Percentiles rank a stretch among this genome's conserved stretches.
Conservation (phyloP, 1,284 basidiomycete genomes). For the Boletus smithii region DNA sequence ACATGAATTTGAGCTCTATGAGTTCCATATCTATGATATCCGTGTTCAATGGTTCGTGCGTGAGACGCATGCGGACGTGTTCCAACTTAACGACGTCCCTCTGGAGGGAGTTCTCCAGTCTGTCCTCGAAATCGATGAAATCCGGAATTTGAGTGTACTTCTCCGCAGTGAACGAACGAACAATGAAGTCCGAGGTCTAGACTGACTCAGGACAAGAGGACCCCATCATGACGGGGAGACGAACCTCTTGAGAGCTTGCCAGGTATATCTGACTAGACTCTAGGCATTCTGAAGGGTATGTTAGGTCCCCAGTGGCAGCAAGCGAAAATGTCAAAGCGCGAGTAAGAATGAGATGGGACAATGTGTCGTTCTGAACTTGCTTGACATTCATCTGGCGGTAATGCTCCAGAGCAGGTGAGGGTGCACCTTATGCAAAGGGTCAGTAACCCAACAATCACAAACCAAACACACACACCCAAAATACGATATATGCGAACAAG, state of each 20-base stretch:
- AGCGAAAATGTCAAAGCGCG: conserved; percentile 78
- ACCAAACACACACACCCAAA: conserved; percentile 48
- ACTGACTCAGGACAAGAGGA: conserved; percentile 6
- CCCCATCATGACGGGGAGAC: conserved; percentile 10
- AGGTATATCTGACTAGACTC: conserved; percentile 77
- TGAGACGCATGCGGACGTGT: conserved; percentile 76
- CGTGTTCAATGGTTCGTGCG: conserved; percentile 63
- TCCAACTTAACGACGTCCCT: conserved; percentile 77
- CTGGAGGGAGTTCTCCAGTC: conserved; percentile 76
- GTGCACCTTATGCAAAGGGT: conserved; percentile 48
- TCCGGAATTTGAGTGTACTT: conserved; percentile 85
- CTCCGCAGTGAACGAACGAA: conserved; percentile 70
- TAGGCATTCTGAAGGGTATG: conserved; percentile 66
- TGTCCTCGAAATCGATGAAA: conserved; percentile 74
- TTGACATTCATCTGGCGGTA: conserved; percentile 74
- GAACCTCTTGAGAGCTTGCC: conserved; percentile 71
- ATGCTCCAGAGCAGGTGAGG: conserved; percentile 68
- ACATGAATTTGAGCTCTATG: conserved; percentile 79
- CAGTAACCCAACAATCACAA: conserved; percentile 2
- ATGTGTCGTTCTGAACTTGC: conserved; percentile 81
- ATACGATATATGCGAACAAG: conserved; percentile 77
- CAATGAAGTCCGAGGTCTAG: conserved; percentile 76
- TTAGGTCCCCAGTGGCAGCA: conserved; percentile 66
- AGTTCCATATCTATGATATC: conserved; percentile 77
- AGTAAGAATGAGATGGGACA: conserved; percentile 76